Base-by-base conservation (phyloP, 768 basidiomycete species). In the Obba rivulosa region DNA sequence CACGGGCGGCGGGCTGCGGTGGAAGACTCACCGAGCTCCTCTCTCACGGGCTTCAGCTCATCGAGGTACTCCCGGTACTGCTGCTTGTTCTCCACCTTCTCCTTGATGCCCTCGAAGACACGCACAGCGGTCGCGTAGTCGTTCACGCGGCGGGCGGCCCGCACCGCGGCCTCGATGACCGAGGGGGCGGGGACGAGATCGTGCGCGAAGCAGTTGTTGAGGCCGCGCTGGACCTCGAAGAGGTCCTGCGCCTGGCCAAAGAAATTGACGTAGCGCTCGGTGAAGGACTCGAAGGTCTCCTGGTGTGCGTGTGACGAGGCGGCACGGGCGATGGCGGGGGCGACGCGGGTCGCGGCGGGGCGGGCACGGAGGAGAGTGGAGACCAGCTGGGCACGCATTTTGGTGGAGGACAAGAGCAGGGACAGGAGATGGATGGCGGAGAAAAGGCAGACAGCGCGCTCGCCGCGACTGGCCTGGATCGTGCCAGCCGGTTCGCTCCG, bases 191-290 rank as follows among this genome's bases (percentile, higher is more conserved):
- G 92, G 13, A 96, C 93, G 54, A 96, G 81, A 69, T 99, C 96
- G 68, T 98, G 95, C 2, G 96, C 91, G 66, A 99, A 99, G 75
- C 94, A 97, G 79, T 99, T 99, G 78, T 99, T 98, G 61, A 99
- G 76, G 34, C 96, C 96, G 43, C 96, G 90, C 72, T 99, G 95
- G 55, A 99, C 87, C 76, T 99, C 96, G 65, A 99, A 99, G 49
- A 97, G 79, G 72, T 99, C 96, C 63, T 92, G 83, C 42, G 92
- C 92, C 48, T 81, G 77, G 63, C 88, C 71, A 79, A 99, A 99
- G 72, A 99, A 99, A 56, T 76, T 75, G 63, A 92, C 85, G 71
- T 97, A 97, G 64, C 95, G 91, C 52, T 84, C 79, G 61, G 89
- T 91, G 77, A 98, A 97, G 39, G 87, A 79, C 66, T 96, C 94